These are phyloP conservation scores for Phytophthora crassamura DNA, from an alignment of 352 stramenopile species.

Conservation along the genomic window DNA sequence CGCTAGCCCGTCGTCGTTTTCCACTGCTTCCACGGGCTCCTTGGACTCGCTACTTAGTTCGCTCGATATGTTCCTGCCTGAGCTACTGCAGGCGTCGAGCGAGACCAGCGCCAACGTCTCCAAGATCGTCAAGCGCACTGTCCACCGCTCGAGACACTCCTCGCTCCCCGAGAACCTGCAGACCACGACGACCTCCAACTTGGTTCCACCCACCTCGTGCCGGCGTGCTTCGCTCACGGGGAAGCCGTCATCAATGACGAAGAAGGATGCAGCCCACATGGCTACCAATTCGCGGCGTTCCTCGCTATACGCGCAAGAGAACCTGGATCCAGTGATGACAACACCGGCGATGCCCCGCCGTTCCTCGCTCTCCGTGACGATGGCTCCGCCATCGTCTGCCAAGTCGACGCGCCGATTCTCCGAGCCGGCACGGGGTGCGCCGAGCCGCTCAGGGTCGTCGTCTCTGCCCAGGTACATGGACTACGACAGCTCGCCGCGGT, in stretches of 20 bases:
- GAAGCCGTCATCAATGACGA: constrained; percentile 6
- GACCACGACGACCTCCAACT: constrained; percentile 13
- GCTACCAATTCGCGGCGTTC: constrained; percentile 15
- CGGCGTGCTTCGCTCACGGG: constrained; percentile 10
- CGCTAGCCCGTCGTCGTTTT: constrained; percentile 37
- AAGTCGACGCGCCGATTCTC: constrained; percentile 23
- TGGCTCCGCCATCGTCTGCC: neutral
- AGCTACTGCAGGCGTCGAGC: constrained; percentile 21
- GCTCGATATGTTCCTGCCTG: constrained; percentile 32
- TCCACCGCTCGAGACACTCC: constrained; percentile 21
- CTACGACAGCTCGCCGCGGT: constrained; percentile 47
- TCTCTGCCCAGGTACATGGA: constrained; percentile 40
- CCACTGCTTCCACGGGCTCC: constrained; percentile 41
- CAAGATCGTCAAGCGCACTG: constrained; percentile 10
- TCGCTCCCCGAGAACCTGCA: constrained; percentile 15
- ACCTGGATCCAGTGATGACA: neutral
- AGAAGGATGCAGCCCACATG: constrained; percentile 1
- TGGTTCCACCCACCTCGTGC: constrained; percentile 13
- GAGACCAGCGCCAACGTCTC: constrained; percentile 13
- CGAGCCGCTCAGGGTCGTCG: constrained; percentile 16
- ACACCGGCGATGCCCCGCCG: constrained; percentile 13
- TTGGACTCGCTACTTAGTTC: constrained; percentile 41
- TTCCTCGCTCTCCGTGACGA: constrained; percentile 13
- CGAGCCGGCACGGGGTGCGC: constrained; percentile 1
- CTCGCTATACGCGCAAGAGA: constrained; percentile 4